These are phyloP conservation scores for Aspergillus niger DNA, from an alignment of 2,329 filamentous ascomycete species.

Conservation along the genomic window DNA sequence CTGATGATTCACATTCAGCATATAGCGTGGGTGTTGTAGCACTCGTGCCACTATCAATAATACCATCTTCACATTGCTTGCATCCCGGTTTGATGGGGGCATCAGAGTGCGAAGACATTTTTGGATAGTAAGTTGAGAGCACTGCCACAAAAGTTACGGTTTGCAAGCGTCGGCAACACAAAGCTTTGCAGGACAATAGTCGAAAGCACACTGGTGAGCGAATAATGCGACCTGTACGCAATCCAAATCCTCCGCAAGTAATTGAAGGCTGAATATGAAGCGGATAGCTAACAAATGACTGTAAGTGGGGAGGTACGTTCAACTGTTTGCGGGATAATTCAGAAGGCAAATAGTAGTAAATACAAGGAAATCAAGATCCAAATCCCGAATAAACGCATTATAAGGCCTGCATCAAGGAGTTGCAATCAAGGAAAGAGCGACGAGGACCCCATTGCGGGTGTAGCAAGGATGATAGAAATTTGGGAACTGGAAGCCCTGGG, in stretches of 20 bases:
- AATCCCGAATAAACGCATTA: not conserved
- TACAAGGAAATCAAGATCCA: conserved; percentile 20
- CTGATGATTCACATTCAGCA: conserved; percentile 30
- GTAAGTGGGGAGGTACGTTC: conserved; percentile 22
- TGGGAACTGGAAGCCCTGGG: conserved; percentile 17
- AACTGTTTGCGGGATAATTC: conserved; percentile 7
- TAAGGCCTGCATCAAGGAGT: not conserved
- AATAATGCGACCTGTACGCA: conserved; percentile 20
- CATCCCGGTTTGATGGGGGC: conserved; percentile 28
- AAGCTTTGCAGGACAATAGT: conserved; percentile 14
- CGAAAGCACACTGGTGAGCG: conserved; percentile 12
- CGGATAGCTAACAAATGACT: conserved; percentile 27
- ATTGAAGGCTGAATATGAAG: conserved; percentile 21
- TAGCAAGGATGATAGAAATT: conserved; percentile 5
- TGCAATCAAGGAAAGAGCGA: conserved; percentile 22
- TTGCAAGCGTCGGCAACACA: not conserved
- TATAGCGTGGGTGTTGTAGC: conserved; percentile 20
- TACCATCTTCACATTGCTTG: conserved; percentile 26
- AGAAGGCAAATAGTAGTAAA: conserved; percentile 25
- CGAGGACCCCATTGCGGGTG: conserved; percentile 31
- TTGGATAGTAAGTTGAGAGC: conserved; percentile 7
- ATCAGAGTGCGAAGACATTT: conserved; percentile 33
- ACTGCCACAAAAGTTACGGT: not conserved
- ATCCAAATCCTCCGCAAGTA: conserved; percentile 30
- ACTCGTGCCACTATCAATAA: conserved; percentile 21